These are phyloP conservation scores for Dipodascus albidus DNA, from an alignment of 805 yeast species.

Conservation along the genomic window DNA sequence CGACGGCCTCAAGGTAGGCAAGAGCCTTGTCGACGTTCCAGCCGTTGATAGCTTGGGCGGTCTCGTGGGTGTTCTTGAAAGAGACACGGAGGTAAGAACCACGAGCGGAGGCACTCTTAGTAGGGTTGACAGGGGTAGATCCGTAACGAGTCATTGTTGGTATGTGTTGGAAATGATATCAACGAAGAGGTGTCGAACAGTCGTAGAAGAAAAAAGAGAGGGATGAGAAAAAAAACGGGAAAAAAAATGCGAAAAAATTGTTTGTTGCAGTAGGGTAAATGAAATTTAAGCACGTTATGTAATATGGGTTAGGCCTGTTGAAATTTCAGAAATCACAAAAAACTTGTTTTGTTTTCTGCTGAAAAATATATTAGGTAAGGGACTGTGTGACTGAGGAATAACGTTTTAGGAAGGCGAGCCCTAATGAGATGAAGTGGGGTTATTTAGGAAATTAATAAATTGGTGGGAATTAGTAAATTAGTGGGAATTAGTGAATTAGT, in stretches of 20 bases:
- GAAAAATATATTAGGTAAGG: too few relatives aligned
- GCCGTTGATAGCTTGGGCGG: conserved; percentile 97
- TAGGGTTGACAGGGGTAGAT: conserved; percentile 98
- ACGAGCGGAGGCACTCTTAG: conserved; percentile 98
- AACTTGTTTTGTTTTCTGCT: too few relatives aligned
- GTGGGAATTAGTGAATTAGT: too few relatives aligned
- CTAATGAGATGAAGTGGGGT: too few relatives aligned
- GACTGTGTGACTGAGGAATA: too few relatives aligned
- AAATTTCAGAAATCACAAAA: conserved; percentile 1
- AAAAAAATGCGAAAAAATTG: conserved; percentile 4
- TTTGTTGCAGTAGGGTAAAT: background rate
- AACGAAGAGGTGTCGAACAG: conserved; percentile 4
- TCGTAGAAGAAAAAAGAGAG: background rate
- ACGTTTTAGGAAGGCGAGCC: too few relatives aligned
- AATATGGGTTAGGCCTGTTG: background rate
- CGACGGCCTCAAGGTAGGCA: conserved; percentile 88
- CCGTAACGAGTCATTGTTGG: conserved; percentile 94
- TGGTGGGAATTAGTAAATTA: too few relatives aligned
- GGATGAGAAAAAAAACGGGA: background rate
- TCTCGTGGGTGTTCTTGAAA: conserved; percentile 99
- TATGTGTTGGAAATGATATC: conserved; percentile 3
- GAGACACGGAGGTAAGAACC: conserved; percentile 99
- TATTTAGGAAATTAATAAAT: too few relatives aligned
- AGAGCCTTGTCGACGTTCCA: conserved; percentile 97
- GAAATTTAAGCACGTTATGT: conserved; percentile 3